phyloP scores from a whole-genome alignment of 2,329 filamentous ascomycete species.

The Alternaria infectoria region DNA sequence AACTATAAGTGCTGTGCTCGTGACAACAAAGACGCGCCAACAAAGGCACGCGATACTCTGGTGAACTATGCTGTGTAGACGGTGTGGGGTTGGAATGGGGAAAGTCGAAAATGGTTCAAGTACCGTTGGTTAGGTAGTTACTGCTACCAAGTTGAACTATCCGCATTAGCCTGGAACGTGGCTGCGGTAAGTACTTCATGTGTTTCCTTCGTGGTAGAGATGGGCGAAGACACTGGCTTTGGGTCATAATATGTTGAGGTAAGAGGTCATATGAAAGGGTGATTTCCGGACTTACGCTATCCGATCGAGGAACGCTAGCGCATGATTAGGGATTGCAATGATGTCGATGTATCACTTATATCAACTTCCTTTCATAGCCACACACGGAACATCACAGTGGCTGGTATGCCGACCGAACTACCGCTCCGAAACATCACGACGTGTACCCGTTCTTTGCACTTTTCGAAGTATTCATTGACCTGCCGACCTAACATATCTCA shows the following conservation, averaged over 20 bases:
- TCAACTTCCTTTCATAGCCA: neutral
- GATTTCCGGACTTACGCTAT: neutral
- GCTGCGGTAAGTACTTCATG: too few species aligned
- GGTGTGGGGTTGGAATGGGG: too few species aligned
- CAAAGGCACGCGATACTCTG: too few species aligned
- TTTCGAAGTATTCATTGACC: slow-evolving; percentile 51
- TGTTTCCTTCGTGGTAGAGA: too few species aligned
- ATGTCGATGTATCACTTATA: neutral
- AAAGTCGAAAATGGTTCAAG: too few species aligned
- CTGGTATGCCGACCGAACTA: neutral
- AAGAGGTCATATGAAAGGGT: neutral
- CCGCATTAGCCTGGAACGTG: too few species aligned
- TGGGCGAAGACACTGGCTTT: too few species aligned
- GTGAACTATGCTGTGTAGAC: too few species aligned
- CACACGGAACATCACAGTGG: neutral
- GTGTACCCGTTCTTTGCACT: slow-evolving; percentile 34
- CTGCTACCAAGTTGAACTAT: too few species aligned
- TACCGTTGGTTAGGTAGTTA: too few species aligned
- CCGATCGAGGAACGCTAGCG: neutral
- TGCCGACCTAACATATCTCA: slow-evolving; percentile 47
- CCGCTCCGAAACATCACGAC: slow-evolving; percentile 14
- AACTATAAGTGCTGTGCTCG: too few species aligned
- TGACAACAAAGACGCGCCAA: too few species aligned
- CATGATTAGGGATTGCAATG: neutral
- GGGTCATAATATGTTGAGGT: neutral